Evolutionary conservation across 2,329 filamentous ascomycete genomes (phyloP), one percentile per base, ranked within the genome.

Genomic region (Pyrenochaeta sp.): DNA sequence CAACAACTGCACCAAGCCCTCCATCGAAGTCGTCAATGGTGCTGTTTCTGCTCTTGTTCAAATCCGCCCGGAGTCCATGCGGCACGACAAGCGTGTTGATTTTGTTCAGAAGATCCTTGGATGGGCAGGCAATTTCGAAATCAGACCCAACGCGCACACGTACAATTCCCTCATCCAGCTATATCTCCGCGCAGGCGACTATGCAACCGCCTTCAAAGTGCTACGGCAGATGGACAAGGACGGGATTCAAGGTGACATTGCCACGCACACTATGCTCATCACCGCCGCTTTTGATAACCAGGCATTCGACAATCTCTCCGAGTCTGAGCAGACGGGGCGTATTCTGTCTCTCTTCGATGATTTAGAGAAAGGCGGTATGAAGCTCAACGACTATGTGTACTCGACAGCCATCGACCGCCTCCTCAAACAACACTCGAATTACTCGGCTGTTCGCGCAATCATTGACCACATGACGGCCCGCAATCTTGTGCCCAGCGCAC

Each of bases 191-290:
- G 73, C 78, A 15, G 80, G 81, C 20, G 76, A 81, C 21, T 66
- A 74, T 30, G 67, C 78, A 1, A 82, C 85, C 35, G 81, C 85
- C 11, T 77, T 81, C 37, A 71, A 71, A 2, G 66, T 91, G 11
- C 78, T 92, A 2, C 65, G 76, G 3, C 75, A 81, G 48, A 92
- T 92, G 90, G 76, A 82, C 33, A 58, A 70, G 2, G 74, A 81
- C 14, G 80, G 80, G 2, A 72, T 91, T 23, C 61, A 80, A 27
- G 83, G 87, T 1, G 86, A 92, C 69, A 79, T 82, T n/a, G 83
- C 83, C 5, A 95, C 91, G 0, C 91, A 90, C 72, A 90, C 87
- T 18, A 85, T 91, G 56, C 81, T 95, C 51, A 79, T 95, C 7
- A 86, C 89, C 36, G 83, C 77, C 17, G 67, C 82, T 15, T 81